Base-by-base conservation (phyloP, 495 filamentous ascomycete species). In the Hypoxylon lienhwacheense region DNA sequence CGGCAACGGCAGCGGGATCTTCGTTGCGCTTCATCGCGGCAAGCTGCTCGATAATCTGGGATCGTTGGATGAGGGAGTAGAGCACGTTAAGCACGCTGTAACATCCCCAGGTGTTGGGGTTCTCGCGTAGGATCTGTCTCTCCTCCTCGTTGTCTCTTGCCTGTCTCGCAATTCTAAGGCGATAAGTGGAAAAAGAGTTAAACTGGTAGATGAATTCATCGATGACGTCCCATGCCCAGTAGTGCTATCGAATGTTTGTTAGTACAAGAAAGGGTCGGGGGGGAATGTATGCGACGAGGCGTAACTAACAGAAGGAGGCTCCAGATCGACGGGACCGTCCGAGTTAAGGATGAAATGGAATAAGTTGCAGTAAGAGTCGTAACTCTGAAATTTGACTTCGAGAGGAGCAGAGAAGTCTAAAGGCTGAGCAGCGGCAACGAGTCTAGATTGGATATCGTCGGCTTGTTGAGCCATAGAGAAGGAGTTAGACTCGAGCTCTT, bases 191-290 rank as follows among this genome's bases (percentile, higher is more conserved):
- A 79, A 97, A 98, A 28, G 90, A 95, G 78, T 98, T 97, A 80
- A 98, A 98, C 73, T 98, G 93, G 80, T 98, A 98, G 74, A 98
- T 97, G 77, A 98, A 98, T 68, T 98, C 93, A 66, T 98, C 93
- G 72, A 98, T 97, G 53, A 97, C 95, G 75, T 98, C 93, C 93
- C 95, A 98, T 12, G 93, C 95, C 93, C 93, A 98, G 77, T 90
- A 96, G 74, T 96, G 91, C 93, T 98, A 73, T 72, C n/a, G 45
- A 3, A 16, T 14, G 21, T 7, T 6, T 33, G 10, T 35, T 16
- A 66, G 28, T 5, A 35, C 14, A 47, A 66, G n/a, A 45, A 67
- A 69, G 46, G 39, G 46, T 17, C 4, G 22, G 15, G 4, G 26
- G 4, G 7, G 8, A 14, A 36, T 22, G 25, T 37, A 17, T 19